These are phyloP conservation scores for Paraconiothyrium sp. DNA, from an alignment of 2,329 filamentous ascomycete species.

Conservation along the genomic window DNA sequence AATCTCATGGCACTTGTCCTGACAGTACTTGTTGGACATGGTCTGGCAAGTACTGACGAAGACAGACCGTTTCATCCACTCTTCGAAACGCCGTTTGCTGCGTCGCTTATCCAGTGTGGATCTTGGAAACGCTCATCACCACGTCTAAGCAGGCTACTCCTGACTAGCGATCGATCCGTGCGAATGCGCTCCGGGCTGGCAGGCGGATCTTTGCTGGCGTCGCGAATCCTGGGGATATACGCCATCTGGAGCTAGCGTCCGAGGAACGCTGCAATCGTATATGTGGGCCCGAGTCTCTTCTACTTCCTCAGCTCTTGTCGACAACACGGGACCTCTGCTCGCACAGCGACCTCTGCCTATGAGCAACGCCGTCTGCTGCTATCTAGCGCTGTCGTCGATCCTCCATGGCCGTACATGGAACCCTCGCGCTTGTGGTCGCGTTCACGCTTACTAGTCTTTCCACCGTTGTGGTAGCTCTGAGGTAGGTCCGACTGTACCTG, in stretches of 20 bases:
- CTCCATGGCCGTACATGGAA: conserved; percentile 36
- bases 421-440: conserved; percentile 31
- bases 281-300: conserved; percentile 7
- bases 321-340: conserved; percentile 16
- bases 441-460: conserved; percentile 41
- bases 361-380: conserved; percentile 9
- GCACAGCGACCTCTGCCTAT: conserved; percentile 16
- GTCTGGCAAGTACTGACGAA: not conserved
- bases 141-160: conserved; percentile 7
- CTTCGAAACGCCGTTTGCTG: conserved; percentile 6
- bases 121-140: conserved; percentile 4
- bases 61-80: not conserved
- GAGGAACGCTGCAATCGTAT: not conserved
- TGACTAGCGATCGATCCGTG: conserved; percentile 30
- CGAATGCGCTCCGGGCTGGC: conserved; percentile 11
- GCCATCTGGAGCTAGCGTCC: conserved; percentile 24
- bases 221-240: conserved; percentile 12
- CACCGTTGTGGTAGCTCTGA: conserved; percentile 40
- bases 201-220: conserved; percentile 16
- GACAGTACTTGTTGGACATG: not conserved
- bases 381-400: conserved; percentile 3
- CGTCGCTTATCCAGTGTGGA: not conserved
- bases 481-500: conserved; percentile 24
- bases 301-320: conserved; percentile 3
- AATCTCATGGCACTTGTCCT: not conserved